A percentile compares a stretch with the other conserved stretches of the same genome.
phyloP scores from a whole-genome alignment of 345 rosid genomes.

The Euphorbia lathyris region DNA sequence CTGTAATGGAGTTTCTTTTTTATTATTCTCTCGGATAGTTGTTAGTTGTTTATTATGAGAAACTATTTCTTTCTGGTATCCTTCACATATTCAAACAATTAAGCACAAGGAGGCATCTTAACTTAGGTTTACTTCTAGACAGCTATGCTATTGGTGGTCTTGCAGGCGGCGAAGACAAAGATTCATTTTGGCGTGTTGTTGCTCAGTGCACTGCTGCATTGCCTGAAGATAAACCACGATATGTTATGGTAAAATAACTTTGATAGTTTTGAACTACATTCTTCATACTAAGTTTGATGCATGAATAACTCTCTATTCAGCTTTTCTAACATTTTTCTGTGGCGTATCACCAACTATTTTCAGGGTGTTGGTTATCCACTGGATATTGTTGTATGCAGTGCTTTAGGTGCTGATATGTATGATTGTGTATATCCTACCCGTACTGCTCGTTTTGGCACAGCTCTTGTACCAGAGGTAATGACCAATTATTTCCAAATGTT shows the following conservation, averaged over 20 bases:
- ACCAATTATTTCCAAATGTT: conserved; percentile 9
- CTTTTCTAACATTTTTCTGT: conserved; percentile 3
- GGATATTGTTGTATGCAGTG: conserved; percentile 82
- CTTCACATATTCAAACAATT: conserved; percentile 1
- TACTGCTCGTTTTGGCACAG: conserved; percentile 83
- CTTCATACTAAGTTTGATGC: conserved; percentile 1
- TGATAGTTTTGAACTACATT: conserved; percentile 1
- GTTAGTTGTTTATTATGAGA: not conserved
- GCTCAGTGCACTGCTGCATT: conserved; percentile 76
- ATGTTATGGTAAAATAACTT: conserved; percentile 58
- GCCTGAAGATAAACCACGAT: conserved; percentile 82
- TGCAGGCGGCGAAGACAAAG: conserved; percentile 86
- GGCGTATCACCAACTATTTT: conserved; percentile 11
- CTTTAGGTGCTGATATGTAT: conserved; percentile 82
- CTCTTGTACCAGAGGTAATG: conserved; percentile 72
- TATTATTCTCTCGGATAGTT: not conserved
- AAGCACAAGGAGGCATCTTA: conserved; percentile 25
- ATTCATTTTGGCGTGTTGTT: conserved; percentile 85
- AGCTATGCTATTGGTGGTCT: conserved; percentile 94
- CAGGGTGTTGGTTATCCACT: conserved; percentile 87
- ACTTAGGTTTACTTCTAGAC: conserved; percentile 35
- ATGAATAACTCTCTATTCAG: not conserved
- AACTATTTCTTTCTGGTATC: not conserved
- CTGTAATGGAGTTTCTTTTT: not conserved
- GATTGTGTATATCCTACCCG: conserved; percentile 85